These are phyloP conservation scores for Arthroderma uncinatum DNA, from an alignment of 2,329 filamentous ascomycete species.

Conservation along the genomic window DNA sequence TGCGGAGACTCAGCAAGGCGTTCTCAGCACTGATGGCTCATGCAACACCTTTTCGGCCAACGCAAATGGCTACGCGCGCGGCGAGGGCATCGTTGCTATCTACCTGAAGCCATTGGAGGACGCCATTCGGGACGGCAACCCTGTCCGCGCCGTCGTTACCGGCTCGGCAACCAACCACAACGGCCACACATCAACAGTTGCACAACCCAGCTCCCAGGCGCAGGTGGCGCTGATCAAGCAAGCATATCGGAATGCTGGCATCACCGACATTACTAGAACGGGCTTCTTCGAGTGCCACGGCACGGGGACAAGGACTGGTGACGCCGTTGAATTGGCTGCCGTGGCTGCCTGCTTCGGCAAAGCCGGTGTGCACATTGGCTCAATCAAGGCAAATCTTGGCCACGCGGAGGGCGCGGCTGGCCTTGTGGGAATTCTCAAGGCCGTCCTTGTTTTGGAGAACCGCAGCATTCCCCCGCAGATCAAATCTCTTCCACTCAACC, in stretches of 20 bases:
- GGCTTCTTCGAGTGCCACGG: slow-evolving; percentile 18
- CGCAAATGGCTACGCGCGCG: slow-evolving; percentile 28
- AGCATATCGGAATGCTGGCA: slow-evolving; percentile 23
- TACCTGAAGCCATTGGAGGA: slow-evolving; percentile 22
- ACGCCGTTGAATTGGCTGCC: slow-evolving; percentile 18
- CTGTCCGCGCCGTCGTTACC: slow-evolving; percentile 27
- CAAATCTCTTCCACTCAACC: slow-evolving; percentile 20
- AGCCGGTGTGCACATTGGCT: slow-evolving; percentile 15
- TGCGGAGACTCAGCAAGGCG: slow-evolving; percentile 25
- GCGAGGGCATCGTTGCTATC: slow-evolving; percentile 27
- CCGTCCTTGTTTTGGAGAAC: slow-evolving; percentile 20
- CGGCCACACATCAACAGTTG: slow-evolving; percentile 19
- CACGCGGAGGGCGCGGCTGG: slow-evolving; percentile 23
- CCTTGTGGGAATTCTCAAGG: slow-evolving; percentile 22
- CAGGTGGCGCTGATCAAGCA: slow-evolving; percentile 24
- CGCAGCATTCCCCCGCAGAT: slow-evolving; percentile 24
- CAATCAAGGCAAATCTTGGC: slow-evolving; percentile 24
- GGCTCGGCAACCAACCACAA: slow-evolving; percentile 22
- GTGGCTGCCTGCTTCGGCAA: slow-evolving; percentile 13
- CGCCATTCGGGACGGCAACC: slow-evolving; percentile 26
- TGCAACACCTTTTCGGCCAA: slow-evolving; percentile 26
- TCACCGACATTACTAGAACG: slow-evolving; percentile 10
- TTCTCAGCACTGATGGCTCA: slow-evolving; percentile 27
- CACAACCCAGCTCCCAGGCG: slow-evolving; percentile 15
- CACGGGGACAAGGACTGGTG: slow-evolving; percentile 28